Conservation (phyloP, 257 asterid species). For the Lycium barbarum region DNA sequence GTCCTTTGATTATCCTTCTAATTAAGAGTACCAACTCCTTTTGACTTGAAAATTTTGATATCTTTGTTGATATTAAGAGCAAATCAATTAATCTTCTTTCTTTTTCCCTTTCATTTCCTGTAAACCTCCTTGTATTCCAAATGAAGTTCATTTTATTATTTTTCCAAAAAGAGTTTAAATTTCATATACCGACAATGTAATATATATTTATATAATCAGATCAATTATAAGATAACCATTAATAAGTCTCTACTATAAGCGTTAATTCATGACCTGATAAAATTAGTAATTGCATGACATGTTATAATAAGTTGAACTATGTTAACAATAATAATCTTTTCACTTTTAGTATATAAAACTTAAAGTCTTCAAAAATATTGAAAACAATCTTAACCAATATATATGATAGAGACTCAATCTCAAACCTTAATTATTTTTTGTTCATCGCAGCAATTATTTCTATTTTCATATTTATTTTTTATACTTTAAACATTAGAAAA, state of each 20-base stretch:
- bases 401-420: not conserved
- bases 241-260: not conserved
- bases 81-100: not conserved
- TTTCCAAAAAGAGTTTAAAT: no score
- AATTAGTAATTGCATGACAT: not conserved
- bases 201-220: no score
- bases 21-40: not conserved
- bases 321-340: not conserved
- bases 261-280: not conserved
- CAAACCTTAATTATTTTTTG: not conserved
- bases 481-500: not conserved
- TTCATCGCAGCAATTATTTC: not conserved
- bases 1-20: conserved; percentile 4
- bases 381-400: not conserved
- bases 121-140: not conserved
- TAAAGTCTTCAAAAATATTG: not conserved
- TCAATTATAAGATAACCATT: not conserved
- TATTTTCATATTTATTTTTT: not conserved
- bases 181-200: not conserved
- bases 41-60: conserved; percentile 1
- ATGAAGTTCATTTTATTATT: not conserved
- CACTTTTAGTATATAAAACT: not conserved
- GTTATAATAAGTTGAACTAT: not conserved
- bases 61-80: not conserved
- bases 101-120: not conserved